A percentile compares a stretch with the other conserved stretches of the same genome.
Evolutionary conservation across 495 filamentous ascomycete genomes (phyloP).

Genomic region (Recurvomyces mirabilis): DNA sequence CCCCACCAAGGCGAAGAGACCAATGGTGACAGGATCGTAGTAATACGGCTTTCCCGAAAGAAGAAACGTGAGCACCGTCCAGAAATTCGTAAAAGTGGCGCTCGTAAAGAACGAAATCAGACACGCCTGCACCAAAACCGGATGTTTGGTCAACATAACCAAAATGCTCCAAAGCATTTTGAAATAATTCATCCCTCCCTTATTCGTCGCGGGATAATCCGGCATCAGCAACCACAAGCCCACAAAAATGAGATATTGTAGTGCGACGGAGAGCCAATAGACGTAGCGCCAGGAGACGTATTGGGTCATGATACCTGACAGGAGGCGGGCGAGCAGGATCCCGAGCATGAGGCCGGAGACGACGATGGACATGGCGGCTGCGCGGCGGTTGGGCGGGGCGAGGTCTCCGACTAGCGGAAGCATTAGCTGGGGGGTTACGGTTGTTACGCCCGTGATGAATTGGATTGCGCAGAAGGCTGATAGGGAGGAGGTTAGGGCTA

Average conservation of each 20-base stretch:
- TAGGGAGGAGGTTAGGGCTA: conserved; percentile 60
- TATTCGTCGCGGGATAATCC: conserved; percentile 68
- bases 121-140: conserved; percentile 57
- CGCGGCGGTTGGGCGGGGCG: conserved; percentile 56
- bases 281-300: conserved; percentile 63
- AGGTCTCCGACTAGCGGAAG: conserved; percentile 75
- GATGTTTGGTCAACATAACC: conserved; percentile 47
- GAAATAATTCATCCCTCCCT: conserved; percentile 51
- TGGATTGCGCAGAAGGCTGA: conserved; percentile 54
- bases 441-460: conserved; percentile 60
- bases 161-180: conserved; percentile 54
- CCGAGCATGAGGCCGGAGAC: conserved; percentile 69
- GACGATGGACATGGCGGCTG: conserved; percentile 58
- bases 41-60: conserved; percentile 56
- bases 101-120: conserved; percentile 46
- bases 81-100: conserved; percentile 56
- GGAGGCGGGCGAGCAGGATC: conserved; percentile 62
- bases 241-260: conserved; percentile 57
- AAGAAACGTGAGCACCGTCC: conserved; percentile 78
- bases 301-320: conserved; percentile 63
- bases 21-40: conserved; percentile 56
- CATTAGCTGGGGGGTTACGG: conserved; percentile 78
- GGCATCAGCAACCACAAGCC: conserved; percentile 66
- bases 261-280: conserved; percentile 67
- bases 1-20: conserved; percentile 69